These are phyloP conservation scores for Globisporangium heterothallicum DNA, from an alignment of 352 stramenopile species.

Conservation along the genomic window DNA sequence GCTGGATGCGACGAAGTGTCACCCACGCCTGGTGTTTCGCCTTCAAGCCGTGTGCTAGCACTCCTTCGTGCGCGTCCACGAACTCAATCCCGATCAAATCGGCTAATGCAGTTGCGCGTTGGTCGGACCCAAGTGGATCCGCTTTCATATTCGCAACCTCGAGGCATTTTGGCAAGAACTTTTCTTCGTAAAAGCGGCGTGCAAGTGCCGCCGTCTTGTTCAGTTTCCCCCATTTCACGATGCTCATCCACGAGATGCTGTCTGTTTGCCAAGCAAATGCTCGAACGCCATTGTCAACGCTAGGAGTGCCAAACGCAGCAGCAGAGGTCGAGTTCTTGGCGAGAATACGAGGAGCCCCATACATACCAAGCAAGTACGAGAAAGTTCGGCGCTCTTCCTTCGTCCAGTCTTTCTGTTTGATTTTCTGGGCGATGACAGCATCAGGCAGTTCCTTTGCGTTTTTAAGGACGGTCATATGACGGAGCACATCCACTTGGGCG, in stretches of 20 bases:
- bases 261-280: constrained; percentile 73
- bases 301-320: constrained; percentile 23
- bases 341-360: constrained; percentile 72
- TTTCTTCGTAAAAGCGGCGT: constrained; percentile 62
- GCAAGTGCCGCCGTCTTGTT: constrained; percentile 73
- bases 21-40: constrained; percentile 82
- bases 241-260: constrained; percentile 78
- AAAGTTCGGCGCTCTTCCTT: constrained; percentile 82
- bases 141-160: constrained; percentile 79
- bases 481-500: constrained; percentile 72
- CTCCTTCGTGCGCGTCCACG: constrained; percentile 79
- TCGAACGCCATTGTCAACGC: constrained; percentile 28
- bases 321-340: constrained; percentile 48
- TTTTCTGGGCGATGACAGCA: constrained; percentile 43
- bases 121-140: constrained; percentile 69
- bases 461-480: constrained; percentile 52
- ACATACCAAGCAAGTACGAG: constrained; percentile 67
- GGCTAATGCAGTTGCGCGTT: constrained; percentile 62
- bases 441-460: constrained; percentile 70
- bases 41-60: constrained; percentile 80
- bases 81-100: constrained; percentile 85
- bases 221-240: constrained; percentile 74
- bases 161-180: constrained; percentile 67
- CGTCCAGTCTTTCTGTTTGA: constrained; percentile 80
- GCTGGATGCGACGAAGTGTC: constrained; percentile 65